These are phyloP conservation scores for Alternaria rosae DNA, from an alignment of 2,329 filamentous ascomycete genomes.

Conservation along the genomic window DNA sequence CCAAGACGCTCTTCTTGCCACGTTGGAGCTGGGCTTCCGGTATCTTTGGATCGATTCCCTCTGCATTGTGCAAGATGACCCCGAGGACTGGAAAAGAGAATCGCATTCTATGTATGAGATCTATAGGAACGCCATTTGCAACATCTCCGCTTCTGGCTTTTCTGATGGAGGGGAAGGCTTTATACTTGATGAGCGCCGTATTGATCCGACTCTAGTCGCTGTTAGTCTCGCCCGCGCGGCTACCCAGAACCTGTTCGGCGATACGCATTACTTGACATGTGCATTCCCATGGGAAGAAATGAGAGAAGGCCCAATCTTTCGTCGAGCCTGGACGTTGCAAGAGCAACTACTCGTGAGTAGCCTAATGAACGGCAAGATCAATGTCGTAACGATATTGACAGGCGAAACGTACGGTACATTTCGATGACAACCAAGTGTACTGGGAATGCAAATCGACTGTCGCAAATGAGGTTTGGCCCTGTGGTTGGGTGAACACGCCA, in stretches of 20 bases:
- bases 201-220: background rate
- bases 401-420: background rate
- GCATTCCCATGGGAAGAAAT: background rate
- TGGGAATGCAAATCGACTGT: background rate
- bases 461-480: background rate
- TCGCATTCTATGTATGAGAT: background rate
- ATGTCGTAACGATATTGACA: background rate
- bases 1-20: background rate
- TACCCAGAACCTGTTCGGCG: too few relatives aligned
- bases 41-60: constrained; percentile 4
- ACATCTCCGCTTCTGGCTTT: background rate
- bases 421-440: background rate
- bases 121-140: background rate
- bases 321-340: background rate
- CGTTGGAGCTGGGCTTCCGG: background rate
- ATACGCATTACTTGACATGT: background rate
- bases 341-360: background rate
- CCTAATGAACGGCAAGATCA: too few relatives aligned
- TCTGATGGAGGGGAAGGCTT: background rate
- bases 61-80: background rate
- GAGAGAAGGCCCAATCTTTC: background rate
- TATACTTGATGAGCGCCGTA: background rate
- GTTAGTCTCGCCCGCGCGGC: background rate
- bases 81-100: background rate
- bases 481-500: fast-evolving